phyloP scores from a whole-genome alignment of 2,329 filamentous ascomycete genomes.

The Helminthosporium solani region DNA sequence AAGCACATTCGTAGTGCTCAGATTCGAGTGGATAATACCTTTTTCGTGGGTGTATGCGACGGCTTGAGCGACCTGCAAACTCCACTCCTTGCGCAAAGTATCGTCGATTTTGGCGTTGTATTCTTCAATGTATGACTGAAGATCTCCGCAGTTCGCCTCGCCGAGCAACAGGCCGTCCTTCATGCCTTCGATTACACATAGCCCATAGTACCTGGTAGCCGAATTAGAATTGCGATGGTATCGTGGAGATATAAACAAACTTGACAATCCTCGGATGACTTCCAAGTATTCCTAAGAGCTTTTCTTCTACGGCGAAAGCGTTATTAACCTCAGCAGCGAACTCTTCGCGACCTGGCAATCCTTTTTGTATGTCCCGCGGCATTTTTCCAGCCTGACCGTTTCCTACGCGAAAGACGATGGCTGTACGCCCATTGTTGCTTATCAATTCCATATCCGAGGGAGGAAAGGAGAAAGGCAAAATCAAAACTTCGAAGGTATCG shows the following conservation, averaged over 20 bases:
- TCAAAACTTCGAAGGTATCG: no score
- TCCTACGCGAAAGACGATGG: constrained; percentile 6
- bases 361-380: neutral
- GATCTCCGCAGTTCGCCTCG: constrained; percentile 11
- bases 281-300: constrained; percentile 6
- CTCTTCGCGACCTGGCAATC: neutral
- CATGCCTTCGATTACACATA: constrained; percentile 6
- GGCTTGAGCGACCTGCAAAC: constrained; percentile 13
- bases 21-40: constrained; percentile 15
- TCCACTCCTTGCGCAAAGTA: constrained; percentile 8
- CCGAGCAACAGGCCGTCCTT: constrained; percentile 12
- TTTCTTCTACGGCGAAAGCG: constrained; percentile 8
- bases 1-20: constrained; percentile 14
- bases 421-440: constrained; percentile 6
- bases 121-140: constrained; percentile 11
- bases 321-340: constrained; percentile 4
- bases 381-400: constrained; percentile 9
- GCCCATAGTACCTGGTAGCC: constrained; percentile 5
- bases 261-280: constrained; percentile 4
- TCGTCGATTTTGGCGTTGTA: constrained; percentile 8
- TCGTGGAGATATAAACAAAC: constrained; percentile 3
- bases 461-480: no score
- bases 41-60: constrained; percentile 9
- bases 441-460: neutral
- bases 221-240: neutral